These are phyloP conservation scores for Debaryomyces fabryi DNA, from an alignment of 1,139 yeast genomes.

Conservation along the genomic window DNA sequence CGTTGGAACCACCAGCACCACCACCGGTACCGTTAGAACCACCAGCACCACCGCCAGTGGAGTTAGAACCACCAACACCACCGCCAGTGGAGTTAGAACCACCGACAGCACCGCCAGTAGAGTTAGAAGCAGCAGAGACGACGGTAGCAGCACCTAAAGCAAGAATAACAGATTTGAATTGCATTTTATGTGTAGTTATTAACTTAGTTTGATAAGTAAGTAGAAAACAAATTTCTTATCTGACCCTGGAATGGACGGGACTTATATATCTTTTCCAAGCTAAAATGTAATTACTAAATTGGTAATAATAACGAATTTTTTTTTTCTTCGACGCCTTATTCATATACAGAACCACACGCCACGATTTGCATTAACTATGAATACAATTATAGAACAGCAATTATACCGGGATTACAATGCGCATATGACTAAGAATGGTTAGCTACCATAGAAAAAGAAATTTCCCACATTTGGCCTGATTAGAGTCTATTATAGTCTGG, in stretches of 20 bases:
- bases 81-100: constrained; percentile 37
- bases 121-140: constrained; percentile 45
- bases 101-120: constrained; percentile 40
- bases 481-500: background rate
- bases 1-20: constrained; percentile 33
- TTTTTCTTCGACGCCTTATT: constrained; percentile 7
- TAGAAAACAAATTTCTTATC: background rate
- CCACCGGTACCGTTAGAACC: constrained; percentile 31
- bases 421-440: constrained; percentile 1
- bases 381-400: constrained; percentile 2
- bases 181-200: constrained; percentile 32
- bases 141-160: constrained; percentile 50
- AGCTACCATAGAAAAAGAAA: background rate
- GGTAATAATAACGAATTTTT: constrained; percentile 5
- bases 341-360: constrained; percentile 8
- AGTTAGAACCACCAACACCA: constrained; percentile 32
- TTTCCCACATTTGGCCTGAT: constrained; percentile 2
- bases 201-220: background rate
- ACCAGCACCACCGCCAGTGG: constrained; percentile 24
- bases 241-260: constrained; percentile 1
- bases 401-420: constrained; percentile 1
- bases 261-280: constrained; percentile 7
- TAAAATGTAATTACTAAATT: constrained; percentile 9
- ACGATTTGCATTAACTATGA: constrained; percentile 2
- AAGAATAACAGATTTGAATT: constrained; percentile 48